Evolutionary conservation across 2,329 filamentous ascomycete genomes (phyloP), one percentile per base, ranked within the genome.

Genomic region (Neurospora sp.): DNA sequence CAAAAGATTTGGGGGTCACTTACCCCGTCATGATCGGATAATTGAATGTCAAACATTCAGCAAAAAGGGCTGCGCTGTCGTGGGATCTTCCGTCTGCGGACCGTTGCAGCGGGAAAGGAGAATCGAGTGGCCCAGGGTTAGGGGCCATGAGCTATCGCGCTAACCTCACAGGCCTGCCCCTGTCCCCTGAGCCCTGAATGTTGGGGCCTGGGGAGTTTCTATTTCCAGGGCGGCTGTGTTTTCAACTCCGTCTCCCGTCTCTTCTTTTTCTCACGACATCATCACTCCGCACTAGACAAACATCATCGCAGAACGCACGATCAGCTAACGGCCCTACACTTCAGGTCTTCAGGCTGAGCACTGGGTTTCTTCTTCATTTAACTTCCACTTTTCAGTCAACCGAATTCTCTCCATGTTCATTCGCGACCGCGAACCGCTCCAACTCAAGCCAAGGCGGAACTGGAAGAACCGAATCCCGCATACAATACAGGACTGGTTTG

Each of bases 191-290:
- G 52, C 52, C 23, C 52, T 62, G 52, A 62, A 33, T 36, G 52
- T 62, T 33, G 23, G 52, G 52, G n/a, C 52, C 36, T 43, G 33
- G 36, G 58, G 58, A 62, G 58, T 19, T 70, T 67, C 72, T 76
- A 76, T 76, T 76, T 73, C 73, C 38, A 72, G 70, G 19, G 74
- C 68, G 75, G 75, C 75, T 75, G 72, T 75, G 74, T 72, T 15
- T 28, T 23, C 17, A 52, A 42, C 36, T 19, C 28, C 28, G 9
- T 40, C 1, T 1, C 1, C 19, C 19, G 19, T 39, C 66, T 40
- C 23, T 67, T 40, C 36, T 38, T 15, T 9, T 38, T 7, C 38
- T 19, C 36, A 38, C 66, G 23, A 40, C n/a, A 40, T 38, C 38
- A 39, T 67, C 39, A 15, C 66, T 39, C 66, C 66, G 33, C 38